These are phyloP conservation scores for Fusarium nanum DNA, from an alignment of 2,329 filamentous ascomycete species.

Conservation along the genomic window DNA sequence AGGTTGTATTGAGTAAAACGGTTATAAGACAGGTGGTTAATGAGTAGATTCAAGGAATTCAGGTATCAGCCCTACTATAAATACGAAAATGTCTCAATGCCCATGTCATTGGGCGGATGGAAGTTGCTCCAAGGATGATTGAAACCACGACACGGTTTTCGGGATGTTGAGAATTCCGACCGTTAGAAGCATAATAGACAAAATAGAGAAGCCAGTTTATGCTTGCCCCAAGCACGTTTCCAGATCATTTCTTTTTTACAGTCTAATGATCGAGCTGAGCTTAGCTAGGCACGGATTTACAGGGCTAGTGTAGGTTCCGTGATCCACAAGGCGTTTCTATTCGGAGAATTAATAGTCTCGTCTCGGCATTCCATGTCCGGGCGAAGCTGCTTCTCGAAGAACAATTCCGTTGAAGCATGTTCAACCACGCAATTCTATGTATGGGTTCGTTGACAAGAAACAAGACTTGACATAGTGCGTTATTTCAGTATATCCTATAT, in stretches of 20 bases:
- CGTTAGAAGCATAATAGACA: neutral
- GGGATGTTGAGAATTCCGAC: neutral
- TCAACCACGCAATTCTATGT: neutral
- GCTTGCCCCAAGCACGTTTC: neutral
- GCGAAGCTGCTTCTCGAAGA: neutral
- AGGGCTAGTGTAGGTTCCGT: neutral
- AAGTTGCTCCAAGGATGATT: neutral
- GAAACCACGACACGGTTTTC: neutral
- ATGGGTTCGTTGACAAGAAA: neutral
- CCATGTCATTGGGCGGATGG: neutral
- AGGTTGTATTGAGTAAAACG: neutral
- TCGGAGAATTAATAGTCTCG: neutral
- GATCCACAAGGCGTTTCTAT: neutral
- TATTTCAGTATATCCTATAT: conserved; percentile 6
- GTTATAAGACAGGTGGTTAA: neutral
- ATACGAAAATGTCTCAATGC: conserved; percentile 9
- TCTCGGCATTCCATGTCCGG: neutral
- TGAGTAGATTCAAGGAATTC: neutral
- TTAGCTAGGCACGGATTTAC: neutral
- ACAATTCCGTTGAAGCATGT: neutral
- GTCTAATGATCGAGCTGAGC: neutral
- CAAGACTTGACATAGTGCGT: neutral
- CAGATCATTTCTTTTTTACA: neutral
- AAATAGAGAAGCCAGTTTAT: neutral
- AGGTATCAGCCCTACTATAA: neutral